These are phyloP conservation scores for Talaromyces sp. DNA, from an alignment of 2,329 filamentous ascomycete species.

Conservation along the genomic window DNA sequence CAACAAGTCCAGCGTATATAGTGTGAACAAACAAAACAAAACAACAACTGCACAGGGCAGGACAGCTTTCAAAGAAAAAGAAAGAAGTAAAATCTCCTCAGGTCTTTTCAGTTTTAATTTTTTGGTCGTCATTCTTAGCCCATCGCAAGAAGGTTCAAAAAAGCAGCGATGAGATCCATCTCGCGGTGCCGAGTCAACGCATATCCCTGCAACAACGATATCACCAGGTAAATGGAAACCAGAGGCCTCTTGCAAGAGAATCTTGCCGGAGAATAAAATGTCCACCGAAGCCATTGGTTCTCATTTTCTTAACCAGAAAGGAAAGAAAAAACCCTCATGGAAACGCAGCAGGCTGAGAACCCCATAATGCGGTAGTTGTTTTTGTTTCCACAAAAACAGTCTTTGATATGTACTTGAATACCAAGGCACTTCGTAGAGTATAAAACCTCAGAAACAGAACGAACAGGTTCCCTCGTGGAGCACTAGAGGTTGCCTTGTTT, in stretches of 20 bases:
- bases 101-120: conserved; percentile 39
- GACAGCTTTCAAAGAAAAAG: not conserved
- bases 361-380: conserved; percentile 5
- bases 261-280: conserved; percentile 15
- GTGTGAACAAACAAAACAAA: not conserved
- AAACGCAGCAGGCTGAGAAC: conserved; percentile 28
- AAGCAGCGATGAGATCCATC: conserved; percentile 7
- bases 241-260: not conserved
- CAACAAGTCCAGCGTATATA: not conserved
- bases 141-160: conserved; percentile 11
- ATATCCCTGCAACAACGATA: not conserved
- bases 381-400: not conserved
- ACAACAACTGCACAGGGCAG: not conserved
- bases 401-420: conserved; percentile 1
- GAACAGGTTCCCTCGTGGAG: not conserved
- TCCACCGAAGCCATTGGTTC: conserved; percentile 42
- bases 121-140: conserved; percentile 34
- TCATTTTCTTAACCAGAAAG: conserved; percentile 22
- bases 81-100: conserved; percentile 28
- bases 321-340: conserved; percentile 26
- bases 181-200: conserved; percentile 13
- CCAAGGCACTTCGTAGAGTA: not conserved
- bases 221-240: not conserved
- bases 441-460: not conserved
- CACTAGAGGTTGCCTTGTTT: not conserved